Conservation (phyloP, 108 stramenopile species). For the Skeletonema costatum region DNA sequence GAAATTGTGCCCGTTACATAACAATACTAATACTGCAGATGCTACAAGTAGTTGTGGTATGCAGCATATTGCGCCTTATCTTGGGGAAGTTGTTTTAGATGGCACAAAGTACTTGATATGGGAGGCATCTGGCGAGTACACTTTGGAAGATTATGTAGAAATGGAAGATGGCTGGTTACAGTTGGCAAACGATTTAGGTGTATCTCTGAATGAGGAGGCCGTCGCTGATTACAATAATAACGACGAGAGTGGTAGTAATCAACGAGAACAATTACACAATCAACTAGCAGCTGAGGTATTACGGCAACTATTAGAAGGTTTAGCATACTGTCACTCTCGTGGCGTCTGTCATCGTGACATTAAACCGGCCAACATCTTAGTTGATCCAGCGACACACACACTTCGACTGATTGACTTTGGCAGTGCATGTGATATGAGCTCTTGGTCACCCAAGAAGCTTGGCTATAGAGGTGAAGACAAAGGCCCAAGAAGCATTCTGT, state of each 20-base stretch:
- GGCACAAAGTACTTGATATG: constrained; percentile 33
- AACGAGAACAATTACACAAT: constrained; percentile 11
- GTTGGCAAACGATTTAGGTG: constrained; percentile 31
- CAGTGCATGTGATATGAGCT: constrained; percentile 44
- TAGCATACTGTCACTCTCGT: constrained; percentile 43
- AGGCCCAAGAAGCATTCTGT: constrained; percentile 38
- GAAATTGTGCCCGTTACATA: constrained; percentile 3
- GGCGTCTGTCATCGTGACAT: constrained; percentile 44
- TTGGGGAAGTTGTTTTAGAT: constrained; percentile 26
- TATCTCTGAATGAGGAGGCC: background rate
- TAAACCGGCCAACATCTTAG: constrained; percentile 13
- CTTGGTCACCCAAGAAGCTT: constrained; percentile 33
- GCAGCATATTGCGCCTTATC: constrained; percentile 38
- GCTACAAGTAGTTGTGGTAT: background rate
- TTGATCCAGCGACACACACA: constrained; percentile 19
- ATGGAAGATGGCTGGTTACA: constrained; percentile 37
- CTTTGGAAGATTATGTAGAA: constrained; percentile 46
- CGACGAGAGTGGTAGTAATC: background rate
- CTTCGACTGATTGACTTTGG: constrained; percentile 49
- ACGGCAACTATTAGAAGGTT: constrained; percentile 27
- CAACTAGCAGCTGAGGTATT: constrained; percentile 30
- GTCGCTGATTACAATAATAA: background rate
- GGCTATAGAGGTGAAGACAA: constrained; percentile 42
- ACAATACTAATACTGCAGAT: background rate
- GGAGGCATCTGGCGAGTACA: constrained; percentile 27